Evolutionary conservation across 345 rosid genomes (phyloP).

Genomic region (Barbarea vulgaris): DNA sequence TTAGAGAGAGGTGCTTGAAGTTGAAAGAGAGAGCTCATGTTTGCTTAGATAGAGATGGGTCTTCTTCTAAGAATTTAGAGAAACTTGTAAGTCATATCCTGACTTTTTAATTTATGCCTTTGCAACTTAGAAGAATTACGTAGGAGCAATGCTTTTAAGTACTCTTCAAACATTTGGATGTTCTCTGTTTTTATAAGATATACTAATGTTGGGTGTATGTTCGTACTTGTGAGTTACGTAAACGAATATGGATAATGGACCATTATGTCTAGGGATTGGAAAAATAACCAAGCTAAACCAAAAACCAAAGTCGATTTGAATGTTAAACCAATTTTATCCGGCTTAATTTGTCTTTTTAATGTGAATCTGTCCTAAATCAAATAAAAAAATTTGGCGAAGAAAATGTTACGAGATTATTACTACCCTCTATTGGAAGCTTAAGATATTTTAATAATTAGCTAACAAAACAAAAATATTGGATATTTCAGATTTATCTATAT

Average conservation of each 20-base stretch:
- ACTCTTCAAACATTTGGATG: neutral
- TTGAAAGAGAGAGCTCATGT: constrained; percentile 44
- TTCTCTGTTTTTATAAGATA: neutral
- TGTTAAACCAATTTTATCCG: neutral
- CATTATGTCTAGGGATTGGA: neutral
- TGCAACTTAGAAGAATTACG: neutral
- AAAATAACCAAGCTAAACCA: neutral
- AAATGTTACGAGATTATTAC: neutral
- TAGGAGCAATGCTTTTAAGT: neutral
- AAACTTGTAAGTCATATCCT: constrained; percentile 43
- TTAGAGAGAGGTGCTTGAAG: constrained; percentile 41
- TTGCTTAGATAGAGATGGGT: constrained; percentile 45
- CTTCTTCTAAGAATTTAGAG: constrained; percentile 47
- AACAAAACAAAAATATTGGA: neutral
- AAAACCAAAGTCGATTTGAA: neutral
- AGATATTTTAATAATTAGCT: neutral
- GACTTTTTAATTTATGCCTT: constrained; percentile 35
- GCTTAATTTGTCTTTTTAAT: neutral
- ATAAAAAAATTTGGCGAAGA: neutral
- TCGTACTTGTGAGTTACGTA: neutral
- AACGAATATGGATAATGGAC: constrained; percentile 2
- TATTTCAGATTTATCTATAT: neutral
- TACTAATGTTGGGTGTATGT: neutral
- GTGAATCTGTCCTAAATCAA: neutral
- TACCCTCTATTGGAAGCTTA: neutral